A percentile compares a stretch with the other conserved stretches of the same genome.
phyloP scores from a whole-genome alignment of 2,329 filamentous ascomycete species.

The Claviceps quebecensis region DNA sequence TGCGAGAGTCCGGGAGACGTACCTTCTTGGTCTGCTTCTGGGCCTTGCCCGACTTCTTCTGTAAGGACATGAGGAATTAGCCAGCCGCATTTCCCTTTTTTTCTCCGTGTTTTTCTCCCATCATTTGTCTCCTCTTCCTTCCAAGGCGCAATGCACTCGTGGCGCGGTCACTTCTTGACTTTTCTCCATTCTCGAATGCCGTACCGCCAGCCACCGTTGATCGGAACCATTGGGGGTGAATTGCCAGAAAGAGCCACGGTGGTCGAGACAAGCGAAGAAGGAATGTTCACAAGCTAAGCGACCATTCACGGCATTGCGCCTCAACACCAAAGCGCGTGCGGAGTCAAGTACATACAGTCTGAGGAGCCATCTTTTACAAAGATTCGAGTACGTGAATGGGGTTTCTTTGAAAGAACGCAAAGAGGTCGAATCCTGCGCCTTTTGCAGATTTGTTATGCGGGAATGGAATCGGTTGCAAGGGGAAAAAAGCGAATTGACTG shows the following conservation, averaged over 20 bases:
- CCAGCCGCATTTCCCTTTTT: constrained; percentile 72
- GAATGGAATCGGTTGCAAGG: constrained; percentile 6
- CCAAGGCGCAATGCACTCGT: constrained; percentile 2
- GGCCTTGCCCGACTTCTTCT: constrained; percentile 54
- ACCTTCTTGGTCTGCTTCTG: constrained; percentile 85
- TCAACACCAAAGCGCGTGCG: constrained; percentile 85
- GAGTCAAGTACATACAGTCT: constrained; percentile 64
- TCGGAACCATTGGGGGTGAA: not conserved
- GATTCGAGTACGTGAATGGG: constrained; percentile 10
- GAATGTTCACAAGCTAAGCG: not conserved
- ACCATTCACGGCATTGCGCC: constrained; percentile 14
- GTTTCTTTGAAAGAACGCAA: constrained; percentile 31
- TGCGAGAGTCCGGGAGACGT: constrained; percentile 10
- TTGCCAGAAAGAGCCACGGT: not conserved
- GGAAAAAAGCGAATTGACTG: not conserved
- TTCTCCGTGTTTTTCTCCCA: not conserved
- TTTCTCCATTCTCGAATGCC: not conserved
- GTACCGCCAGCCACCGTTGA: not conserved
- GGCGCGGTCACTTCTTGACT: not conserved
- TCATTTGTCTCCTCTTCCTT: constrained; percentile 3
- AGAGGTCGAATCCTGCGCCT: constrained; percentile 74
- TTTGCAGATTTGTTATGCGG: constrained; percentile 4
- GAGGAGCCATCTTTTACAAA: constrained; percentile 62
- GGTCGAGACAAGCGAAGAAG: not conserved
- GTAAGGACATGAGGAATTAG: constrained; percentile 52